These are phyloP conservation scores for Crithidia sp. DNA, from an alignment of 208 protist species.

Conservation along the genomic window DNA sequence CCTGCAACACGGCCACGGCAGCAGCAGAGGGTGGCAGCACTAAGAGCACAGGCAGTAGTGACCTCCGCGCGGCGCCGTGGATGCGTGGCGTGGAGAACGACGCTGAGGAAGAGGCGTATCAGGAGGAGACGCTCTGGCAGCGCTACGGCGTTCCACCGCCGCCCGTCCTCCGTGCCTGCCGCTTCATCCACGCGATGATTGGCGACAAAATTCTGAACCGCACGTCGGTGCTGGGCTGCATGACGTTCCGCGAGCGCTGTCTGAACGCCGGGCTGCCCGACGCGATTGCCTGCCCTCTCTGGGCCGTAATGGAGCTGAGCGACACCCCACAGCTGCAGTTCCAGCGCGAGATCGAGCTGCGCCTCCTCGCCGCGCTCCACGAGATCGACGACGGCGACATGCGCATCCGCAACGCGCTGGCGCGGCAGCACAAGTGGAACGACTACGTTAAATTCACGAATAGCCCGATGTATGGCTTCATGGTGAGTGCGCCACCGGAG, in stretches of 20 bases:
- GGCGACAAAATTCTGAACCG: slow-evolving; percentile 46
- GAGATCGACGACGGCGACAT: slow-evolving; percentile 39
- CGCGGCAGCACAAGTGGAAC: slow-evolving; percentile 33
- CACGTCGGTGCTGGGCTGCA: slow-evolving; percentile 28
- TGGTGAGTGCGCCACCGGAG: slow-evolving; percentile 19
- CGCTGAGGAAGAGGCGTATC: slow-evolving; percentile 11
- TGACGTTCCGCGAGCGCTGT: slow-evolving; percentile 39
- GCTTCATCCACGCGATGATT: slow-evolving; percentile 39
- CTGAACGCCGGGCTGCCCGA: slow-evolving; percentile 37
- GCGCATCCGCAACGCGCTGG: slow-evolving; percentile 31
- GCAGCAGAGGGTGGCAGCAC: not conserved
- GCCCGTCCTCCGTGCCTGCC: slow-evolving; percentile 47
- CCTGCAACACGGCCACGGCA: slow-evolving; percentile 2
- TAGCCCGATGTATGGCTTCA: slow-evolving; percentile 27
- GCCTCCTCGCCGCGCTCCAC: slow-evolving; percentile 30
- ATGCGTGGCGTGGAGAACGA: slow-evolving; percentile 36
- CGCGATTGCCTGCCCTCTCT: slow-evolving; percentile 48
- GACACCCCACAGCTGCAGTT: slow-evolving; percentile 51
- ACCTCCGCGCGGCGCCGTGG: slow-evolving; percentile 45
- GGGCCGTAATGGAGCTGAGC: slow-evolving; percentile 30
- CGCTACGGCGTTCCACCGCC: slow-evolving; percentile 21
- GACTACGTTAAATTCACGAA: slow-evolving; percentile 37
- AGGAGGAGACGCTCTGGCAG: slow-evolving; percentile 31
- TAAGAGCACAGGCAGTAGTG: not conserved
- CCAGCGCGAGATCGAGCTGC: slow-evolving; percentile 42